These are phyloP conservation scores for Mrakia frigida DNA, from an alignment of 768 basidiomycete species.

Conservation along the genomic window DNA sequence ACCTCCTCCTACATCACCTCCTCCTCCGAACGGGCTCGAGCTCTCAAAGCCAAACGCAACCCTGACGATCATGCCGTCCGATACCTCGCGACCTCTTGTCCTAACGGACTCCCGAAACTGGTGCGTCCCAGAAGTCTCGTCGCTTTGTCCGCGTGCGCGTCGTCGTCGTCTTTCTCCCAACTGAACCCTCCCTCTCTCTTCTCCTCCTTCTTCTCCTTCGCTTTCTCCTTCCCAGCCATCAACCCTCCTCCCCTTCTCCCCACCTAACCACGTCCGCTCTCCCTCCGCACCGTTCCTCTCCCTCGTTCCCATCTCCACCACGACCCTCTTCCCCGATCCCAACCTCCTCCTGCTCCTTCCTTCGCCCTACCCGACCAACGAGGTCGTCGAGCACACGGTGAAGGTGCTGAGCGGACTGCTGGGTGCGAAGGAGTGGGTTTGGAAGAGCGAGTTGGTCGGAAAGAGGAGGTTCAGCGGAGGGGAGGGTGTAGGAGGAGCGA, in stretches of 20 bases:
- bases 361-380: background rate
- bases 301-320: conserved; percentile 20
- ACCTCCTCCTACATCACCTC: conserved; percentile 11
- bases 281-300: conserved; percentile 23
- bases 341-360: conserved; percentile 11
- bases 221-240: background rate
- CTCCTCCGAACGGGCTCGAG: background rate
- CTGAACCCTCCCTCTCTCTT: background rate
- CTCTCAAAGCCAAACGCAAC: background rate
- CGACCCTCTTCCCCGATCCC: conserved; percentile 3
- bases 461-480: background rate
- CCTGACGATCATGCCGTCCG: conserved; percentile 19
- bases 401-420: background rate
- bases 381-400: background rate
- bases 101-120: conserved; percentile 11
- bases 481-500: background rate
- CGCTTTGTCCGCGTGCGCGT: background rate
- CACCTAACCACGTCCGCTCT: conserved; percentile 19
- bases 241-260: conserved; percentile 14
- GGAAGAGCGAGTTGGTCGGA: conserved; percentile 1
- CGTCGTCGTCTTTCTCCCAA: too few species aligned
- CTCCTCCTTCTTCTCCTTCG: background rate
- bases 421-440: background rate
- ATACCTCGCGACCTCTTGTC: conserved; percentile 5
- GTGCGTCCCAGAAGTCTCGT: background rate